A percentile compares a stretch with the other conserved stretches of the same genome.
Evolutionary conservation across 1,139 yeast species (phyloP).

Genomic region (Suhomyces panamericanus): DNA sequence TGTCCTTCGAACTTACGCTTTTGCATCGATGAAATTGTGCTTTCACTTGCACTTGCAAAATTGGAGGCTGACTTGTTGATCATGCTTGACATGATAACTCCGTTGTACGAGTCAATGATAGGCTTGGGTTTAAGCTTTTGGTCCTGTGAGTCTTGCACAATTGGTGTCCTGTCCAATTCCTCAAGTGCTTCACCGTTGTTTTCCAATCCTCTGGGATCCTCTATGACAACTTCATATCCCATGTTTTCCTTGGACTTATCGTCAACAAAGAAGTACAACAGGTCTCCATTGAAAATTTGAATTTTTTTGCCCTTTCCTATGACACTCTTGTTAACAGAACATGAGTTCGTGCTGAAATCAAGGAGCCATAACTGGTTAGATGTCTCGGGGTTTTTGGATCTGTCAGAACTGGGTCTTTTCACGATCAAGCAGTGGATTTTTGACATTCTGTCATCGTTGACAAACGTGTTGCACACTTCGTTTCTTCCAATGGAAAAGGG

Average conservation of each 20-base stretch:
- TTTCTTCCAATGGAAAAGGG: constrained; percentile 68
- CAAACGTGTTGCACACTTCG: constrained; percentile 56
- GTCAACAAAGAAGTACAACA: constrained; percentile 65
- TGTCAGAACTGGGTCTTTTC: constrained; percentile 58
- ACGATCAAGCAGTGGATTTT: constrained; percentile 75
- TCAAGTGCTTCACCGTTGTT: constrained; percentile 33
- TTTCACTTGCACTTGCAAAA: constrained; percentile 30
- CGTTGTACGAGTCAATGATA: constrained; percentile 19
- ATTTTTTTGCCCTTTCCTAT: constrained; percentile 65
- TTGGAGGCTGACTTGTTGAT: constrained; percentile 6
- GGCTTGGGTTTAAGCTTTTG: constrained; percentile 30
- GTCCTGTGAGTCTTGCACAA: constrained; percentile 32
- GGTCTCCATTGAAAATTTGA: constrained; percentile 63
- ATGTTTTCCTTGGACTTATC: constrained; percentile 48
- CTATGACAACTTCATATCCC: constrained; percentile 46
- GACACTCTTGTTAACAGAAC: constrained; percentile 61
- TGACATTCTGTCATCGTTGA: constrained; percentile 76
- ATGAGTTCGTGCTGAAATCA: constrained; percentile 78
- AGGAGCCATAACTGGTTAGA: constrained; percentile 64
- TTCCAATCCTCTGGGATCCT: constrained; percentile 61
- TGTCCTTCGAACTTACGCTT: constrained; percentile 17
- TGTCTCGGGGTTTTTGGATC: constrained; percentile 23
- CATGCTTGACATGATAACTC: constrained; percentile 9
- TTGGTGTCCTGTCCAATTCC: constrained; percentile 15
- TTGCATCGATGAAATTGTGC: constrained; percentile 22